Evolutionary conservation across 2,329 filamentous ascomycete species (phyloP).

Genomic region (Aspergillus brasiliensis): DNA sequence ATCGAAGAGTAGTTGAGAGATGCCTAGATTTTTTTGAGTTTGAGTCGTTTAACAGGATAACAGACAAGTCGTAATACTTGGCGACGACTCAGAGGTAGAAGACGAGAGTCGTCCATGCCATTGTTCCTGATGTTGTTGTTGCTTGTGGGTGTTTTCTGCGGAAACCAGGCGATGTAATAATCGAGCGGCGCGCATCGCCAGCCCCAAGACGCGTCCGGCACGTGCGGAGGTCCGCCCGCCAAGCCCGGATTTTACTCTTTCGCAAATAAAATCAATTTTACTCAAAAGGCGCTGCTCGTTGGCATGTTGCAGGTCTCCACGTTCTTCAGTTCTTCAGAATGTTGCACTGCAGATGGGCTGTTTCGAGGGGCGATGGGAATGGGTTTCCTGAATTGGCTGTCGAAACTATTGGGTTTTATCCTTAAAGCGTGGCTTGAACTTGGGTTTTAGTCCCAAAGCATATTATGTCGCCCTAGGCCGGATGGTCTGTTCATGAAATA

Average conservation of each 20-base stretch:
- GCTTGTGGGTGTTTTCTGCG: not conserved
- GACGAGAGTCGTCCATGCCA: not conserved
- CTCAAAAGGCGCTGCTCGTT: not conserved
- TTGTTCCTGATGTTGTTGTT: not conserved
- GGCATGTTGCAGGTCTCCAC: slow-evolving; percentile 7
- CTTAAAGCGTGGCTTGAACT: not conserved
- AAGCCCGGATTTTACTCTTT: slow-evolving; percentile 11
- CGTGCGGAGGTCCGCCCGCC: slow-evolving; percentile 24
- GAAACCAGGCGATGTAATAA: slow-evolving; percentile 6
- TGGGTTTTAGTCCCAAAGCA: not conserved
- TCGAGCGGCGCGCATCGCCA: slow-evolving; percentile 16
- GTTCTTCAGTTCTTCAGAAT: not conserved
- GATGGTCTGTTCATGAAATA: not conserved
- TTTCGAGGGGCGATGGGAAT: not conserved
- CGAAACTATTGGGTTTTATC: not conserved
- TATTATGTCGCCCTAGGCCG: not conserved
- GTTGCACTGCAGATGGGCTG: not conserved
- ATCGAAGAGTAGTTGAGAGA: not conserved
- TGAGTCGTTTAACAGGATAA: too few relatives aligned
- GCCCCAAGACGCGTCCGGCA: slow-evolving; percentile 24
- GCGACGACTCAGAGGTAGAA: not conserved
- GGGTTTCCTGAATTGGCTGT: not conserved
- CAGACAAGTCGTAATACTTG: too few relatives aligned
- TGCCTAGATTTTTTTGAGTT: too few relatives aligned
- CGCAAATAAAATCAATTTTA: too few relatives aligned